Base-by-base conservation (phyloP, 225 moss, liverwort and hornwort genomes). In the Neckera pumila region DNA sequence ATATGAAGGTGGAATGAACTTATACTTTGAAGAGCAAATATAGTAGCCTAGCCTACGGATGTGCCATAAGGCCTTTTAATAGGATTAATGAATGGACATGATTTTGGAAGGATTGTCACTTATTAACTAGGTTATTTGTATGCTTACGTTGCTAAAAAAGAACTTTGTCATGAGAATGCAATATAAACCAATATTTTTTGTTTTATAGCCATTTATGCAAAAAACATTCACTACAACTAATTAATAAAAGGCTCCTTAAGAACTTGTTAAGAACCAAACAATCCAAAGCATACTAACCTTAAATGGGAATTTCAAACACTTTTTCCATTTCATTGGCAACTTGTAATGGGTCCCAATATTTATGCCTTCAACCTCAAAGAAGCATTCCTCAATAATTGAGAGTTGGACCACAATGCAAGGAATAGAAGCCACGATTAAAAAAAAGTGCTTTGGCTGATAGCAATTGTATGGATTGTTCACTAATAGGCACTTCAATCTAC, bases 11-110 rank as follows among this genome's bases (percentile, higher is more conserved):
- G 13, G 49, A 3, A 49, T 49, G 49, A 49, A 45, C 10, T 45
- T 30, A 6, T 6, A 16, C 1, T 30, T 20, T 51, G 4, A 49
- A 76, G 0, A 3, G 2, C 12, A 0, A 75, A 49, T 75, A 6
- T 33, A 33, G 12, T 31, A 1, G 16, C 19, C 5, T 11, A 17
- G 2, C 2, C 0, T 4, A 1, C 3, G 0, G 11, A 21, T 67
- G 47, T n/a, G 3, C 67, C 6, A 7, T 11, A 36, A 28, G 11
- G 6, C 6, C 10, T 27, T 72, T 1, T 10, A 9, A 43, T 73
- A 73, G 45, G 4, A 45, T 11, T 0, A 45, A 0, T 45, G 3
- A 28, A 2, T 28, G 6, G 15, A 30, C 0, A 45, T 45, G 10
- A 28, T 45, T 17, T 30, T 45, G 0, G 10, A 72, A 4, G 28